Evolutionary conservation across 108 stramenopile genomes (phyloP).

Genomic region (Conticribra weissflogii): DNA sequence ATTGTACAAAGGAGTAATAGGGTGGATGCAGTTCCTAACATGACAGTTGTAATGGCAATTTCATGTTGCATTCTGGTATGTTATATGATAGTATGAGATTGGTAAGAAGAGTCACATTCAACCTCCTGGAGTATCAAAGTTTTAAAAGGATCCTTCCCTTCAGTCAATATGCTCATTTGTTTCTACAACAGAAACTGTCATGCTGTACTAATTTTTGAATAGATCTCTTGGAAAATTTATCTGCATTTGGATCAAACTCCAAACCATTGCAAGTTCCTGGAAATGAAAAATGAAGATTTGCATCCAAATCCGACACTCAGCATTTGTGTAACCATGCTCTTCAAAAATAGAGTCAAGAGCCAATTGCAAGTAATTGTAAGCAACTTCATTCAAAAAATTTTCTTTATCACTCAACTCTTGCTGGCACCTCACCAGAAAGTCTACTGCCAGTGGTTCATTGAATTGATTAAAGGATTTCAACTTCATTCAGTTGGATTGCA

Average conservation of each 20-base stretch:
- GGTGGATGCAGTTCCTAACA: conserved; percentile 12
- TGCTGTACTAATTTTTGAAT: not conserved
- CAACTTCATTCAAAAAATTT: too few species aligned
- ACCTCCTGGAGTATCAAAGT: not conserved
- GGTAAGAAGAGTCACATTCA: not conserved
- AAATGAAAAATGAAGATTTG: too few species aligned
- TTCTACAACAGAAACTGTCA: not conserved
- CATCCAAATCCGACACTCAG: too few species aligned
- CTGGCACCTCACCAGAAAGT: not conserved
- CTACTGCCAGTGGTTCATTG: not conserved
- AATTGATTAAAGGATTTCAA: not conserved
- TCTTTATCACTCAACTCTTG: too few species aligned
- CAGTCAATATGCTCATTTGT: not conserved
- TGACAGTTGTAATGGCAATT: conserved; percentile 2
- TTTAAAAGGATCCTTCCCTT: not conserved
- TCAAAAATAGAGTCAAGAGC: too few species aligned
- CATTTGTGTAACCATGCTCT: too few species aligned
- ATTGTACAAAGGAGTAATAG: conserved; percentile 11
- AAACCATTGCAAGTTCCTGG: too few species aligned
- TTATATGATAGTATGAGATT: conserved; percentile 16
- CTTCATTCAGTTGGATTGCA: not conserved
- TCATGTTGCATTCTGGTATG: not conserved
- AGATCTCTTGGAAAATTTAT: too few species aligned
- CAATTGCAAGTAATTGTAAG: too few species aligned
- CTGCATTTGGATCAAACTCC: too few species aligned